These are phyloP conservation scores for Miscanthus lutarioriparius DNA, from an alignment of 176 grass and related monocot species.

Conservation along the genomic window DNA sequence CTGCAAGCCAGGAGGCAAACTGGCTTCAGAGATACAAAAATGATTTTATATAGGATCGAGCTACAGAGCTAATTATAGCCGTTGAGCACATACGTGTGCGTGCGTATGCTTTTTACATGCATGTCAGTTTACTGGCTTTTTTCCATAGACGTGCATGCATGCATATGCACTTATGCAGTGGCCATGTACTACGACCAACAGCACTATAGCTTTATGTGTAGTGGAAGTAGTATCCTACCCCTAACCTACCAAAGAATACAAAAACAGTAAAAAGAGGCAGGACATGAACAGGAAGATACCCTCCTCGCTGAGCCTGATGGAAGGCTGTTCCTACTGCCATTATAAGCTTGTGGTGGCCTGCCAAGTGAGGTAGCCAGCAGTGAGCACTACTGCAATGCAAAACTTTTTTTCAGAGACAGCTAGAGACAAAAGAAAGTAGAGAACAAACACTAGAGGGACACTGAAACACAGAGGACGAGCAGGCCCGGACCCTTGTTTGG, in stretches of 20 bases:
- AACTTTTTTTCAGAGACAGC: constrained; percentile 59
- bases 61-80: constrained; percentile 17
- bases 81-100: constrained; percentile 48
- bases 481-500: constrained; percentile 27
- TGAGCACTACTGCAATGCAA: constrained; percentile 38
- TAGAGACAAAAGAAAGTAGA: constrained; percentile 63
- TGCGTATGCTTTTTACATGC: constrained; percentile 58
- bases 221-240: constrained; percentile 28
- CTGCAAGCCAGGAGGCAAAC: constrained; percentile 30
- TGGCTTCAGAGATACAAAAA: constrained; percentile 16
- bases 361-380: constrained; percentile 44
- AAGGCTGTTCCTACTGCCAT: constrained; percentile 44
- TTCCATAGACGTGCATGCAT: constrained; percentile 56
- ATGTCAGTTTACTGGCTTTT: constrained; percentile 44
- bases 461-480: constrained; percentile 47
- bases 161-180: constrained; percentile 40
- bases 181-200: constrained; percentile 12
- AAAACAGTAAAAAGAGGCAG: constrained; percentile 56
- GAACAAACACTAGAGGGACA: constrained; percentile 52
- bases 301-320: constrained; percentile 30
- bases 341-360: constrained; percentile 44
- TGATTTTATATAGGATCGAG: constrained; percentile 29
- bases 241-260: constrained; percentile 44
- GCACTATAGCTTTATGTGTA: constrained; percentile 19
- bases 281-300: constrained; percentile 57